Evolutionary conservation across 2,329 filamentous ascomycete species (phyloP).

Genomic region (Aspergillus fumigatiaffinis): DNA sequence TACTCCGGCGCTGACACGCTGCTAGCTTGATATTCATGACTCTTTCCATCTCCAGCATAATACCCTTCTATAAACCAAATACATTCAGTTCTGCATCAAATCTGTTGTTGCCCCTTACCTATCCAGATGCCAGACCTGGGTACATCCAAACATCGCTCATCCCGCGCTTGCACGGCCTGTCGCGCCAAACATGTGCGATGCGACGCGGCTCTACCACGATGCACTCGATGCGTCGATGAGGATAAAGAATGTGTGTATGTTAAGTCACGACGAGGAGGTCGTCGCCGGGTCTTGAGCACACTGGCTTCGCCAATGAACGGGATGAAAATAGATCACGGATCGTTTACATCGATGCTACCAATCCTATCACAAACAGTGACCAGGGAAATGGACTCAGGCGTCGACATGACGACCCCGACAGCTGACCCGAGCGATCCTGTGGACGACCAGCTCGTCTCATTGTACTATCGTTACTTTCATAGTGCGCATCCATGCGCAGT

Average conservation of each 20-base stretch:
- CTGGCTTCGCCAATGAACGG: neutral
- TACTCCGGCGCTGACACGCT: too few relatives aligned
- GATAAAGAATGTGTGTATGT: neutral
- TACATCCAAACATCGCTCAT: neutral
- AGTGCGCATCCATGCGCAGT: conserved; percentile 21
- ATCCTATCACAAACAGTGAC: neutral
- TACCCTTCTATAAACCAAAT: too few relatives aligned
- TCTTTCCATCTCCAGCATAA: too few relatives aligned
- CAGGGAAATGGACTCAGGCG: neutral
- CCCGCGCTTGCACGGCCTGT: conserved; percentile 1
- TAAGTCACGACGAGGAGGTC: conserved; percentile 1
- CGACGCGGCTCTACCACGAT: conserved; percentile 1
- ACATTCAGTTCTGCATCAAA: neutral
- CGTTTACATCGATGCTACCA: neutral
- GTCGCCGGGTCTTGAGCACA: neutral
- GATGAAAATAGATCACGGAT: neutral
- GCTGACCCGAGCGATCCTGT: neutral
- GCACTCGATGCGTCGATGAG: neutral
- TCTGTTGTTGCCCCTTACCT: neutral
- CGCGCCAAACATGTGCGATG: conserved; percentile 1
- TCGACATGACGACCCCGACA: neutral
- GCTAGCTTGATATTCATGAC: too few relatives aligned
- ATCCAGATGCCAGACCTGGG: neutral
- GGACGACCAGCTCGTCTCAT: conserved; percentile 3
- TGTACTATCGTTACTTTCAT: conserved; percentile 26